phyloP scores from a whole-genome alignment of 108 stramenopile species.

The Cyclotella kingstonii region DNA sequence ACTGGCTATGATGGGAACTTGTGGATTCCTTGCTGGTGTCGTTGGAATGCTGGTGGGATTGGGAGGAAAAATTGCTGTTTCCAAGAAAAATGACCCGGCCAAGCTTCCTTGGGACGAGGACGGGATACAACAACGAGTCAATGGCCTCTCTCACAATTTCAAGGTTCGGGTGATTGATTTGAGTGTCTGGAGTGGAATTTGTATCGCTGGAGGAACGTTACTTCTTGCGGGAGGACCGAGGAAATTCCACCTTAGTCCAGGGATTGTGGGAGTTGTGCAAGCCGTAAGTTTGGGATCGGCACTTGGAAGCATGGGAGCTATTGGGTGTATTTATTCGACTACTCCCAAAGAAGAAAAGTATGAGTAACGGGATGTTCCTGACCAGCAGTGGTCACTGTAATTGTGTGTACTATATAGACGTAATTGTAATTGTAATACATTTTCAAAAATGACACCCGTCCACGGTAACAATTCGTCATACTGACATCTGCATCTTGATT shows the following conservation, averaged over 20 bases:
- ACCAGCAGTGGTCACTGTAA: no score
- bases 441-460: no score
- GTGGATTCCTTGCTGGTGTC: constrained; percentile 21
- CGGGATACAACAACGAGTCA: constrained; percentile 44
- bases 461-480: constrained; percentile 66
- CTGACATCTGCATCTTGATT: constrained; percentile 99
- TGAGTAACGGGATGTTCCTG: no score
- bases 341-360: neutral
- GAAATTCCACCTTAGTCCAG: constrained; percentile 18
- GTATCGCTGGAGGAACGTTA: constrained; percentile 24
- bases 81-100: constrained; percentile 10
- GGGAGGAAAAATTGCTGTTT: neutral
- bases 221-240: constrained; percentile 13
- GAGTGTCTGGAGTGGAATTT: constrained; percentile 37
- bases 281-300: constrained; percentile 35
- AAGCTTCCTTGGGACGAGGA: constrained; percentile 34
- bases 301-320: constrained; percentile 14
- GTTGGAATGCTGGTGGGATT: constrained; percentile 16
- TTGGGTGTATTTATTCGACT: constrained; percentile 14
- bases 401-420: no score
- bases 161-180: constrained; percentile 44
- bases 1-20: constrained; percentile 15
- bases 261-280: constrained; percentile 34
- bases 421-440: no score
- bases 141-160: constrained; percentile 44